Base-by-base conservation (phyloP, 1,284 basidiomycete species). In the Leucoagaricus sp. region DNA sequence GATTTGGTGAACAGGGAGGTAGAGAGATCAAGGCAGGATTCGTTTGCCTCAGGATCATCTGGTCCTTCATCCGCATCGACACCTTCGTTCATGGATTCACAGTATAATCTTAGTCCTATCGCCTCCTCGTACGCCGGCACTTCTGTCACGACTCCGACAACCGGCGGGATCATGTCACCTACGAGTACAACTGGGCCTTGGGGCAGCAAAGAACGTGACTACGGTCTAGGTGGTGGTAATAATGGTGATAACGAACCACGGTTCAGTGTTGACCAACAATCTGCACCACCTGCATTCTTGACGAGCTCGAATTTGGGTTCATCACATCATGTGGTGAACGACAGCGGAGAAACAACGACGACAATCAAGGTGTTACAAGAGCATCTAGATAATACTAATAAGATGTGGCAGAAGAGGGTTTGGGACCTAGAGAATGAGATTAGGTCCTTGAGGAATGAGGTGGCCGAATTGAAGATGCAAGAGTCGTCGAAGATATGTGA, bases 391-490 rank as follows among this genome's bases (percentile, higher is more conserved):
- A 75, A 77, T 8, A 72, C 85, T 23, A 82, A 86, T 46, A 79
- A 80, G 59, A 80, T 78, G 23, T 89, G 85, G 84, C 85, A 88
- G 64, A 78, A 78, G 48, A 86, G 89, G 62, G 78, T 89, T 48
- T 86, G 80, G 83, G 89, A 90, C 64, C 73, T 92, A 53, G 89
- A 89, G 67, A 82, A 82, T 15, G 87, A 89, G 66, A 80, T 93
- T 49, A 78, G 82, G 45, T 86, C 88, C 66, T 74, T 92, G 58
- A n/a, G n/a, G 64, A 75, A 79, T 19, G 85, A 91, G 67, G 68
- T 91, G 28, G 83, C 85, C 34, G 79, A 78, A 36, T 69, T 86
- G 45, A 82, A 81, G 45, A 69, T 65, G 12, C 70, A 74, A 36
- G 69, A 68, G 38, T 6, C 13, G 5, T 19, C 46, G n/a, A 26